Conservation (phyloP, 1,284 basidiomycete genomes). For the Ganoderma lingzhi region DNA sequence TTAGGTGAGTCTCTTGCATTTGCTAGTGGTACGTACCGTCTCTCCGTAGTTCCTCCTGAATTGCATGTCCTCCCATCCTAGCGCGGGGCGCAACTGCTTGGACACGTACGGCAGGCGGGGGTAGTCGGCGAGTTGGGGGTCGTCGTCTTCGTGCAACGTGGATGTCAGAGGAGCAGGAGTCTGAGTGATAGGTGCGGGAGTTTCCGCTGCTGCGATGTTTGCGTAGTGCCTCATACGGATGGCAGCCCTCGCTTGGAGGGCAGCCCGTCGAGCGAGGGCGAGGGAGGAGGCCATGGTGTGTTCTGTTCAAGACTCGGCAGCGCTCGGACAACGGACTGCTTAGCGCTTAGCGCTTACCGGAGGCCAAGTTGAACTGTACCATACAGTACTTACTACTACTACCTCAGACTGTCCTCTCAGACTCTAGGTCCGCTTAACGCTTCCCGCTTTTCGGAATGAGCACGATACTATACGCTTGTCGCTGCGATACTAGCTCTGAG, state of each 20-base stretch:
- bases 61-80: slow-evolving; percentile 85
- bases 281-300: slow-evolving; percentile 39
- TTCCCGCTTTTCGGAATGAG: neutral
- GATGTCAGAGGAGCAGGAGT: slow-evolving; percentile 23
- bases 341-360: neutral
- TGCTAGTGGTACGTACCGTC: slow-evolving; percentile 57
- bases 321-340: slow-evolving; percentile 7
- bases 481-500: too few relatives aligned
- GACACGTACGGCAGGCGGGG: slow-evolving; percentile 80
- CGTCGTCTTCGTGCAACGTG: slow-evolving; percentile 48
- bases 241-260: slow-evolving; percentile 32
- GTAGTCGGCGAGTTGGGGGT: slow-evolving; percentile 79
- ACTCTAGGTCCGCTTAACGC: neutral
- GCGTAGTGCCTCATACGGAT: slow-evolving; percentile 38
- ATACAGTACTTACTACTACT: too few relatives aligned
- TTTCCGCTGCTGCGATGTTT: slow-evolving; percentile 23
- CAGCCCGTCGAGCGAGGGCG: slow-evolving; percentile 37
- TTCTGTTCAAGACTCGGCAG: slow-evolving; percentile 12
- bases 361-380: too few relatives aligned
- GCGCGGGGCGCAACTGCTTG: slow-evolving; percentile 70
- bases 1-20: too few relatives aligned
- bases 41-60: slow-evolving; percentile 89
- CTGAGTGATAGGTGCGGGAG: slow-evolving; percentile 16
- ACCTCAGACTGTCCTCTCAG: too few relatives aligned
- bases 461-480: too few relatives aligned